A percentile compares a stretch with the other conserved stretches of the same genome.
Conservation (phyloP, 345 rosid genomes). For the Corchorus capsularis region DNA sequence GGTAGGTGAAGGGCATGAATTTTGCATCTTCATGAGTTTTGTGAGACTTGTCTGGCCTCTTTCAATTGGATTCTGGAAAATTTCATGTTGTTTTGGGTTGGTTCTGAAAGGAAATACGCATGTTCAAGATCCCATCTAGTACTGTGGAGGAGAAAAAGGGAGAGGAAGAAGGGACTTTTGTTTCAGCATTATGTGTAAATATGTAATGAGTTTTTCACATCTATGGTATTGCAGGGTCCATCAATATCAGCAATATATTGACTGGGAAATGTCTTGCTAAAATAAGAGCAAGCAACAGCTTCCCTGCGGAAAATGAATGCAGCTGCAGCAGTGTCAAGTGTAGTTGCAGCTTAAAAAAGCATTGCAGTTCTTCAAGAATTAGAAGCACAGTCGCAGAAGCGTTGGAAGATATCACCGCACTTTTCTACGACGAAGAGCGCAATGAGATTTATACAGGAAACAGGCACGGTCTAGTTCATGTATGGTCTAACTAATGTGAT, state of each 20-base stretch:
- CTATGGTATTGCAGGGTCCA: slow-evolving; percentile 72
- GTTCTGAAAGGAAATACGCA: not conserved
- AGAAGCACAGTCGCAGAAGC: slow-evolving; percentile 68
- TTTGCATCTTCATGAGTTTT: not conserved
- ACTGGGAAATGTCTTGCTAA: slow-evolving; percentile 96
- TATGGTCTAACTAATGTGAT: slow-evolving; percentile 60
- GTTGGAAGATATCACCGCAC: slow-evolving; percentile 74
- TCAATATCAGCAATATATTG: slow-evolving; percentile 88
- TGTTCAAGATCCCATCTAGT: not conserved
- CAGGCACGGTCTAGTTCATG: slow-evolving; percentile 68
- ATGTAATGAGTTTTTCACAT: slow-evolving; percentile 9
- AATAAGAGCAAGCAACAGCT: slow-evolving; percentile 60
- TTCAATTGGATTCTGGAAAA: not conserved
- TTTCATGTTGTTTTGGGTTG: not conserved
- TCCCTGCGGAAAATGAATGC: slow-evolving; percentile 35
- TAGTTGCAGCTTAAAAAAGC: slow-evolving; percentile 30
- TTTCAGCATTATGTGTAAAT: not conserved
- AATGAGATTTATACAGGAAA: slow-evolving; percentile 78
- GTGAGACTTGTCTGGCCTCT: not conserved
- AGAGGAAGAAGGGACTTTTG: not conserved
- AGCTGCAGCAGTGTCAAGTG: slow-evolving; percentile 32
- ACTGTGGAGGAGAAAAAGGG: not conserved
- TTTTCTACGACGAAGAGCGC: slow-evolving; percentile 76
- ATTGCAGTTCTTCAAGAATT: slow-evolving; percentile 26
- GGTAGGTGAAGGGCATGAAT: not conserved